Conservation (phyloP, 352 stramenopile genomes). For the Halophytophthora batemanensis region DNA sequence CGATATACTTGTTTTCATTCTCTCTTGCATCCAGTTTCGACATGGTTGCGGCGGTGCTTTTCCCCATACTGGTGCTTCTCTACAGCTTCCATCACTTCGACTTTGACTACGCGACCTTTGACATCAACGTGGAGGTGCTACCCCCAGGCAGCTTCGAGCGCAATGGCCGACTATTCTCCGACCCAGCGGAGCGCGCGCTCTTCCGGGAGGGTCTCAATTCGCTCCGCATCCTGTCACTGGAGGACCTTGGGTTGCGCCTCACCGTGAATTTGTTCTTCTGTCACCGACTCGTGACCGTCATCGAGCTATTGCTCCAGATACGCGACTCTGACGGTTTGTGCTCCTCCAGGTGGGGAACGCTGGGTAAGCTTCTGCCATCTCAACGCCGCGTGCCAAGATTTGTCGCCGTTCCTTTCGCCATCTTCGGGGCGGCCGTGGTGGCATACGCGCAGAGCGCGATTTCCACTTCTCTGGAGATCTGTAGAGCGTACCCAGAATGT, state of each 20-base stretch:
- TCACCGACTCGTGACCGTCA: constrained; percentile 17
- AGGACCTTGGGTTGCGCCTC: constrained; percentile 25
- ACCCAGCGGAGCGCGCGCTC: constrained; percentile 29
- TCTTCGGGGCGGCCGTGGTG: constrained; percentile 8
- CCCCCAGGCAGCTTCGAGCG: constrained; percentile 29
- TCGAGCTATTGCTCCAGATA: constrained; percentile 9
- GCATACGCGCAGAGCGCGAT: constrained; percentile 17
- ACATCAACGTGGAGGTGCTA: constrained; percentile 15
- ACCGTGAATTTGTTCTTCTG: constrained; percentile 27
- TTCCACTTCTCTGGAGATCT: constrained; percentile 8
- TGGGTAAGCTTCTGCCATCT: constrained; percentile 2
- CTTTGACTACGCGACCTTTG: constrained; percentile 26
- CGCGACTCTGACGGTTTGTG: constrained; percentile 14
- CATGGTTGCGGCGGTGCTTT: constrained; percentile 29
- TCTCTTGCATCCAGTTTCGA: constrained; percentile 26
- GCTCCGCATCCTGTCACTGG: constrained; percentile 19
- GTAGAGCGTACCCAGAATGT: constrained; percentile 21
- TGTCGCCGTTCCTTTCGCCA: constrained; percentile 17
- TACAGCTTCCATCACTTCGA: constrained; percentile 34
- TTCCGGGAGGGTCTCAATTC: constrained; percentile 31
- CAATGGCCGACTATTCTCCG: constrained; percentile 24
- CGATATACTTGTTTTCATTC: background rate
- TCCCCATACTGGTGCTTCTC: constrained; percentile 25
- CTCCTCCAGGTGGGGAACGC: constrained; percentile 25
- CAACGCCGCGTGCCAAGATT: constrained; percentile 19